Conservation (phyloP, 2,329 filamentous ascomycete genomes). For the Lomentospora prolificans region DNA sequence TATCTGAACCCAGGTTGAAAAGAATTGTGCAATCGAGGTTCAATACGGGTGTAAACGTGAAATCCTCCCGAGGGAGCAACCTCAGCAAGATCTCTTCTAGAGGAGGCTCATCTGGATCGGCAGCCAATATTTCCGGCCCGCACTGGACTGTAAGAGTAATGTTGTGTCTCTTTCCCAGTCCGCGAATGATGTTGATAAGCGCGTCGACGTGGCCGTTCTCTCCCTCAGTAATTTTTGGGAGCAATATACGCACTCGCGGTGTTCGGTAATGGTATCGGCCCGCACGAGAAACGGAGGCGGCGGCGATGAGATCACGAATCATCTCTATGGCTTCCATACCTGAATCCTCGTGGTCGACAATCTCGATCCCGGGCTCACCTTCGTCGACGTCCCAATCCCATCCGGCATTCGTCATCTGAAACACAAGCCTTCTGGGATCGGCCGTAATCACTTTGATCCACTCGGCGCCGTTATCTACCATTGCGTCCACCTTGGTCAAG, state of each 20-base stretch:
- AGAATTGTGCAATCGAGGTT: slow-evolving; percentile 33
- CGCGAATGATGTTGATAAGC: slow-evolving; percentile 21
- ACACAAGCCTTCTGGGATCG: slow-evolving; percentile 22
- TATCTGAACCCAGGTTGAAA: slow-evolving; percentile 29
- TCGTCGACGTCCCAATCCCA: slow-evolving; percentile 29
- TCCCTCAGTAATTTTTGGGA: slow-evolving; percentile 22
- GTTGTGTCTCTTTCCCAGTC: slow-evolving; percentile 15
- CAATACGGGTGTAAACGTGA: slow-evolving; percentile 23
- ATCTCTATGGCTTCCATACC: slow-evolving; percentile 19
- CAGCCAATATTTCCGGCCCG: slow-evolving; percentile 4
- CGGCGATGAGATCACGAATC: slow-evolving; percentile 23
- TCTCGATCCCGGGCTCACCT: slow-evolving; percentile 19
- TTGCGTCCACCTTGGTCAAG: slow-evolving; percentile 10
- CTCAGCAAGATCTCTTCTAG: slow-evolving; percentile 15
- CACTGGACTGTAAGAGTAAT: slow-evolving; percentile 24
- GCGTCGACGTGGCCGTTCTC: slow-evolving; percentile 20
- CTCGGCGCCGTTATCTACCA: slow-evolving; percentile 24
- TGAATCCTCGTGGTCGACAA: slow-evolving; percentile 24
- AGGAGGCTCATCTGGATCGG: slow-evolving; percentile 17
- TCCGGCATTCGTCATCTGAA: slow-evolving; percentile 30
- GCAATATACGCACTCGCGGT: slow-evolving; percentile 24
- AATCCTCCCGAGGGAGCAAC: slow-evolving; percentile 21
- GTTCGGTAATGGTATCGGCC: slow-evolving; percentile 23
- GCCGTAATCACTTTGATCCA: slow-evolving; percentile 24
- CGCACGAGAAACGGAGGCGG: slow-evolving; percentile 23